Base-by-base conservation (phyloP, 495 filamentous ascomycete species). In the Daldinia childiae region DNA sequence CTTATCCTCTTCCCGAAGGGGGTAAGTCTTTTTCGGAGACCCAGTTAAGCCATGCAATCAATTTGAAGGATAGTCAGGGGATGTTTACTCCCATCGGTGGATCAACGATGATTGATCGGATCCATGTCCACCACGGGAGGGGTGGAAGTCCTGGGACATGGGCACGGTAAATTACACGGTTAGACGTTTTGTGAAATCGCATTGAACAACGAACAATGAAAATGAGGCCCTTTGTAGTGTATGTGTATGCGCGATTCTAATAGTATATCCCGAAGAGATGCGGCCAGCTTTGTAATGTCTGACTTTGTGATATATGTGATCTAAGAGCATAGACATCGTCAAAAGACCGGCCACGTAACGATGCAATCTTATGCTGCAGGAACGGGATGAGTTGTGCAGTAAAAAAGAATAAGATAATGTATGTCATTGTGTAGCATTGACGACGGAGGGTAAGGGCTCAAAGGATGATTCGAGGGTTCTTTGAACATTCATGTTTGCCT, bases 351-450 rank as follows among this genome's bases (percentile, higher is more conserved):
- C 71, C 71, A 73, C 71, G 71, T 73, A 69, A 45, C 50, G 32
- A 26, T 14, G 41, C 17, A 73, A 66, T 69, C 30, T 62, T 48
- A 59, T 58, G 30, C 55, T 74, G 72, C 72, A 68, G 67, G 64
- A 74, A 58, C 71, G 63, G 66, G 63, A 71, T 66, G 62, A 63
- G 62, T 74, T 67, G 67, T 67, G 71, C 54, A 66, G 43, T 14
- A 61, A 3, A 30, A 64, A 17, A 41, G n/a, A 51, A 58, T 7
- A 36, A 9, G 0, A 11, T 3, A 17, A 48, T 54, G 50, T 58
- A 73, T 69, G 61, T 64, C 69, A 67, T 68, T 30, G 50, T 41
- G 60, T 65, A 54, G 61, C 41, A 59, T 66, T 27, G 57, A 21
- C 19, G 48, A 66, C 55, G 32, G n/a, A n/a, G n/a, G n/a, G n/a